These are phyloP conservation scores for Austroboletus niveus DNA, from an alignment of 1,284 basidiomycete species.

Conservation along the genomic window DNA sequence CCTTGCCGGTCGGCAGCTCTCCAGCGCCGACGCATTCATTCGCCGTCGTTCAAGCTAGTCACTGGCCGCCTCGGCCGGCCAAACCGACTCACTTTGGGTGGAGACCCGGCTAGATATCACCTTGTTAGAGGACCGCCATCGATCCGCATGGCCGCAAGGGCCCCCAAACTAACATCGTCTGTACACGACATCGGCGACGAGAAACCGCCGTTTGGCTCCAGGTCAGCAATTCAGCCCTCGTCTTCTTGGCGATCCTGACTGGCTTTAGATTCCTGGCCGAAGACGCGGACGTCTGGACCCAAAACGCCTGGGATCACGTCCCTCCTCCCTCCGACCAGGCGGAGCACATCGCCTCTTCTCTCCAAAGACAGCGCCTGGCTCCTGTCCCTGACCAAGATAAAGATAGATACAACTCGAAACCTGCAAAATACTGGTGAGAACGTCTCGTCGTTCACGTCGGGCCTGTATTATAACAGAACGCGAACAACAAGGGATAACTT, in stretches of 20 bases:
- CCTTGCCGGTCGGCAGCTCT: background rate
- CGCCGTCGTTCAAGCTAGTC: too few species aligned
- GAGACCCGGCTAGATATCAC: too few species aligned
- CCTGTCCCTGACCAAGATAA: slow-evolving; percentile 71
- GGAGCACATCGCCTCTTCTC: slow-evolving; percentile 63
- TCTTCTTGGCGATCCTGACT: too few species aligned
- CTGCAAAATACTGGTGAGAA: slow-evolving; percentile 66
- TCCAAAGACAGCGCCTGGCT: slow-evolving; percentile 62
- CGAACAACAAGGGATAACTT: slow-evolving; percentile 76
- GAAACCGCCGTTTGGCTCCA: slow-evolving; percentile 70
- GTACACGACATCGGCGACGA: slow-evolving; percentile 57
- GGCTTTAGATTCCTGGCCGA: slow-evolving; percentile 57
- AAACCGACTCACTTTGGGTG: too few species aligned
- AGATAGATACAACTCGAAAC: slow-evolving; percentile 70
- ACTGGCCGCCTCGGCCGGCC: too few species aligned
- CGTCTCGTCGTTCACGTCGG: background rate
- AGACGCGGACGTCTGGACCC: slow-evolving; percentile 64
- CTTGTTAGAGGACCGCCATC: background rate
- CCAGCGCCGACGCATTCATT: background rate
- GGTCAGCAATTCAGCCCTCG: slow-evolving; percentile 37
- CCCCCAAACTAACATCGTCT: slow-evolving; percentile 50
- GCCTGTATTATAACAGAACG: slow-evolving; percentile 4
- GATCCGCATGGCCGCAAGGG: slow-evolving; percentile 17
- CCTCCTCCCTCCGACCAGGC: slow-evolving; percentile 78
- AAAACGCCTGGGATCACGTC: slow-evolving; percentile 90